These are phyloP conservation scores for Starmerella asiatica DNA, from an alignment of 805 yeast genomes.

Conservation along the genomic window DNA sequence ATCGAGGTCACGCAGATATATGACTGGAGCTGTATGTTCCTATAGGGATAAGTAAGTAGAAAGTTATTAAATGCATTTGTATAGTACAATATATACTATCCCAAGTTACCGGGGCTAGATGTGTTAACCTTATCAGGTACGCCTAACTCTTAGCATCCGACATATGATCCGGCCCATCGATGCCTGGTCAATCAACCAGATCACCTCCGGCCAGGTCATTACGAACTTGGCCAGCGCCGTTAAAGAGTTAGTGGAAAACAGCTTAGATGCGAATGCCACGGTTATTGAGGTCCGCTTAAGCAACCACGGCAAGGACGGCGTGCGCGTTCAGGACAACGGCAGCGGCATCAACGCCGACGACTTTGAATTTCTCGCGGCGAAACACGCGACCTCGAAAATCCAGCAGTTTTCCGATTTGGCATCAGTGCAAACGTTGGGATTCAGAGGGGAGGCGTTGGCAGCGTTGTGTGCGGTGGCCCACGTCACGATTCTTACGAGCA, in stretches of 20 bases:
- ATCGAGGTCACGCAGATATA: no score
- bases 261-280: conserved; percentile 64
- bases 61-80: no score
- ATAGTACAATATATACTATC: no score
- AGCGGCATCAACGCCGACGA: conserved; percentile 44
- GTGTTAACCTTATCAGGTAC: no score
- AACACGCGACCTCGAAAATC: conserved; percentile 46
- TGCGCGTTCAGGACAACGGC: conserved; percentile 69
- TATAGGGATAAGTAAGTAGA: no score
- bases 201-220: conserved; percentile 90
- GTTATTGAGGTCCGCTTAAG: conserved; percentile 54
- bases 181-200: conserved; percentile 46
- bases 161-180: conserved; percentile 32
- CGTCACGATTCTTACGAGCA: conserved; percentile 38
- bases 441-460: conserved; percentile 58
- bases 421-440: conserved; percentile 41
- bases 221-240: conserved; percentile 62
- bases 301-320: conserved; percentile 57
- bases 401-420: conserved; percentile 29
- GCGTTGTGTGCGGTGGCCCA: conserved; percentile 39
- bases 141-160: no score
- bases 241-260: conserved; percentile 77
- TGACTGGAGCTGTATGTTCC: no score
- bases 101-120: no score
- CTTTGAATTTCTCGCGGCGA: conserved; percentile 34